Base-by-base conservation (phyloP, 192 early-diverging fungal genomes). In the Mycoemilia scoparia region DNA sequence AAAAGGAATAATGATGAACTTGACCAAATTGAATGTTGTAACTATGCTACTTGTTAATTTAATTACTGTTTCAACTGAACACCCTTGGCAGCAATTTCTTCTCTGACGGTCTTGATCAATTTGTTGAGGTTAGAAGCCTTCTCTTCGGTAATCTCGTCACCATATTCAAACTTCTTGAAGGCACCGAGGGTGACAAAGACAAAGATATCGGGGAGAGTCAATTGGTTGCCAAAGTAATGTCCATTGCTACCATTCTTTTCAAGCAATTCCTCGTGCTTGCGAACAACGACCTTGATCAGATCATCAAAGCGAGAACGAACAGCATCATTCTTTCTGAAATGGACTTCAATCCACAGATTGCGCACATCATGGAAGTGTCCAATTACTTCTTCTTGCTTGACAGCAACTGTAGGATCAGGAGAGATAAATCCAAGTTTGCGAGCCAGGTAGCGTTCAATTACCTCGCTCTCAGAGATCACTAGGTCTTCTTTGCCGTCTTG, bases 381-480 rank as follows among this genome's bases (percentile, higher is more conserved):
- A 20, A 34, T 29, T 20, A 60, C 43, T 17, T 38, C 33, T 32
- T 66, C 58, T 31, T 60, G 42, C 2, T 43, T 25, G 1, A 49
- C 36, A 8, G 43, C 53, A 32, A 49, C 28, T 26, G 49, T 39
- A 17, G 41, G 53, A 7, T 44, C 50, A 8, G 20, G 21, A 2
- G 60, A 55, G 36, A 53, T 21, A 22, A 64, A 41, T 1, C 52
- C 60, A 27, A 55, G 56, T 33, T 49, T 64, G 48, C 40, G 33
- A 1, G 57, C 42, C 3, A 72, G 50, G 28, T 69, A 69, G 26
- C 70, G 66, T 32, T 60, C 63, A 21, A 72, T 72, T 4, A 54
- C 43, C 10, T 34, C 38, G 0, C 54, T 44, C 27, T 73, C 61
- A 29, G 52, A 41, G 5, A 69, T 22, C 2, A 43, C 16, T 24